Percentiles rank a stretch among this genome's conserved stretches.
Conservation (phyloP, 306 rosid genomes). For the Cyclanthera cordifolia region DNA sequence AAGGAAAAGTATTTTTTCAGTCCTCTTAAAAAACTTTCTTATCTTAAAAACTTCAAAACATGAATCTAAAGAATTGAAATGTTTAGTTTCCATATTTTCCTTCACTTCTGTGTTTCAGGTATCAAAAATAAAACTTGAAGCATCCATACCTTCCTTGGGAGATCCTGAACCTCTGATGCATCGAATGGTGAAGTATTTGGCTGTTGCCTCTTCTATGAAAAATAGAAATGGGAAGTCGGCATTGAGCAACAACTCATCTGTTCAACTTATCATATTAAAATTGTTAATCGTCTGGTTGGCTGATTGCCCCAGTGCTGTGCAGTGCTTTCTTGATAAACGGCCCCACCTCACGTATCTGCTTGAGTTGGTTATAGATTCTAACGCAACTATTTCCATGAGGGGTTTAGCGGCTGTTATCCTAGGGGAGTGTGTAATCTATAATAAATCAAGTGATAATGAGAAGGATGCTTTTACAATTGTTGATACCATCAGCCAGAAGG, state of each 20-base stretch:
- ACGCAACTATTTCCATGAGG: slow-evolving; percentile 54
- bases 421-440: slow-evolving; percentile 91
- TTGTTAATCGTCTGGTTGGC: slow-evolving; percentile 74
- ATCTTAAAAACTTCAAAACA: not conserved
- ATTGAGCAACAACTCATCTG: slow-evolving; percentile 35
- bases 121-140: slow-evolving; percentile 64
- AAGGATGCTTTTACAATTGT: slow-evolving; percentile 63
- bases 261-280: slow-evolving; percentile 61
- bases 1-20: not conserved
- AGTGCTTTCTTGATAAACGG: slow-evolving; percentile 79
- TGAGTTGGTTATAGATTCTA: slow-evolving; percentile 61
- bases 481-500: slow-evolving; percentile 72
- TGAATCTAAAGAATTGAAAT: not conserved
- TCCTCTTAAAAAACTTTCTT: not conserved
- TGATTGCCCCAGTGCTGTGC: slow-evolving; percentile 71
- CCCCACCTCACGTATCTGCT: slow-evolving; percentile 84
- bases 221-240: slow-evolving; percentile 55
- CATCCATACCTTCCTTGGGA: slow-evolving; percentile 62
- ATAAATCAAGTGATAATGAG: slow-evolving; percentile 53
- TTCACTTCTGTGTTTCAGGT: slow-evolving; percentile 36
- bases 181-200: slow-evolving; percentile 75
- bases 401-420: slow-evolving; percentile 77
- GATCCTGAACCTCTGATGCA: slow-evolving; percentile 76
- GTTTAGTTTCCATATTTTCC: not conserved
- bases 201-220: slow-evolving; percentile 73